Conservation (phyloP, 257 asterid species). For the Jaltomata sinuosa region DNA sequence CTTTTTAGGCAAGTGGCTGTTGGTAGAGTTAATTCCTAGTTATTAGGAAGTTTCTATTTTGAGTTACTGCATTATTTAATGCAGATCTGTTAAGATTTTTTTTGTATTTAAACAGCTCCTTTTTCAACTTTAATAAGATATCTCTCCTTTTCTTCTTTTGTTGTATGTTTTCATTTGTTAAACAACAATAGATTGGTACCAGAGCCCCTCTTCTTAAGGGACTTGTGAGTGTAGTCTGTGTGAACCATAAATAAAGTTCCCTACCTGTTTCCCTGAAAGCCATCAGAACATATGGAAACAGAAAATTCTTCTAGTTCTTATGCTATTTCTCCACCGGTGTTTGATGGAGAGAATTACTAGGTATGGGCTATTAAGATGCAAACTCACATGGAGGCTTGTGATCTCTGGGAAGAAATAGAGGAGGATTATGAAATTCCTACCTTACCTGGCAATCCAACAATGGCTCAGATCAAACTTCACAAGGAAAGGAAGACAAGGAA, state of each 20-base stretch:
- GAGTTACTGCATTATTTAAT: not conserved
- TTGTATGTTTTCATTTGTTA: too few species aligned
- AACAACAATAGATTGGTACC: not conserved
- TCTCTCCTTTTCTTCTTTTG: not conserved
- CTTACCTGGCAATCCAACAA: not conserved
- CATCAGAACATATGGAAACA: not conserved
- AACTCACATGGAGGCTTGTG: not conserved
- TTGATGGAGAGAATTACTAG: not conserved
- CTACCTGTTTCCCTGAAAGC: not conserved
- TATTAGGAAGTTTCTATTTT: not conserved
- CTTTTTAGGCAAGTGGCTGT: not conserved
- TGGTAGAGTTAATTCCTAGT: not conserved
- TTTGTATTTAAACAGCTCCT: not conserved
- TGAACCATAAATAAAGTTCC: not conserved
- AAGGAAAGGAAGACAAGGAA: not conserved
- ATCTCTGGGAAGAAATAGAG: not conserved
- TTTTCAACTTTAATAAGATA: not conserved
- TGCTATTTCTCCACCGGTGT: not conserved
- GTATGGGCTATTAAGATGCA: not conserved
- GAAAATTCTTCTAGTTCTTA: not conserved
- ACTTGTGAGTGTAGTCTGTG: not conserved
- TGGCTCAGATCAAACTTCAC: not conserved
- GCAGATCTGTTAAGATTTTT: not conserved
- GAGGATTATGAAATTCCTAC: not conserved
- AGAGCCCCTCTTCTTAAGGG: not conserved